Evolutionary conservation across 2,329 filamentous ascomycete genomes (phyloP), one percentile per base, ranked within the genome.

Genomic region (Ophiosphaerella herpotricha): DNA sequence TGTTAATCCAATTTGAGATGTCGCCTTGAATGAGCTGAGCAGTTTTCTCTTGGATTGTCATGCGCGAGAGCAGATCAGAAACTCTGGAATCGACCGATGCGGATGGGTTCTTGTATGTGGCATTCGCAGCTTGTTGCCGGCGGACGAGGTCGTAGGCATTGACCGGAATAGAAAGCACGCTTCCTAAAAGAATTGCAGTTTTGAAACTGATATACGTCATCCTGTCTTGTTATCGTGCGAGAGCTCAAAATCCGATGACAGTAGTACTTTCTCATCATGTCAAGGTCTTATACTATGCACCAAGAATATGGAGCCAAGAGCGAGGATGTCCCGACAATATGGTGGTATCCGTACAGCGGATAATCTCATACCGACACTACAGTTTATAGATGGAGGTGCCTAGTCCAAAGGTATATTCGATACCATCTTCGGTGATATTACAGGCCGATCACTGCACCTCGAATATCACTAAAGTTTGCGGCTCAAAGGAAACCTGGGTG

Each of bases 31-130:
- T 71, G n/a, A 78, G 76, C 67, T 91, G 88, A 1, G 85, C 80
- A 38, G 84, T 82, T 74, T 91, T 91, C 52, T 91, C 88, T 63
- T 87, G 79, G 46, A 89, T 81, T 0, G 85, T 89, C 88, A 91
- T 91, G 21, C 85, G 82, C 11, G 82, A 81, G 44, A 91, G 73
- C 5, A 91, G 79, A 67, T 91, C 87, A 8, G 81, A 70, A 9
- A 91, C 82, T 51, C 88, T 80, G 42, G 81, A 82, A 43, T 89
- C 84, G 12, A 90, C 76, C 7, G 83, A 74, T 5, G 85, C 82
- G 48, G 77, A 77, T 5, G 85, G 75, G 65, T 90, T 77, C 66
- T 87, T 88, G 78, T 89, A 89, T 5, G 64, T 68, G 18, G 68
- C 69, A 55, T 70, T 67, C 33, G 57, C 54, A 14, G 66, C 63